Evolutionary conservation across 164 flowering plant species (phyloP).

Genomic region (Piper betle): DNA sequence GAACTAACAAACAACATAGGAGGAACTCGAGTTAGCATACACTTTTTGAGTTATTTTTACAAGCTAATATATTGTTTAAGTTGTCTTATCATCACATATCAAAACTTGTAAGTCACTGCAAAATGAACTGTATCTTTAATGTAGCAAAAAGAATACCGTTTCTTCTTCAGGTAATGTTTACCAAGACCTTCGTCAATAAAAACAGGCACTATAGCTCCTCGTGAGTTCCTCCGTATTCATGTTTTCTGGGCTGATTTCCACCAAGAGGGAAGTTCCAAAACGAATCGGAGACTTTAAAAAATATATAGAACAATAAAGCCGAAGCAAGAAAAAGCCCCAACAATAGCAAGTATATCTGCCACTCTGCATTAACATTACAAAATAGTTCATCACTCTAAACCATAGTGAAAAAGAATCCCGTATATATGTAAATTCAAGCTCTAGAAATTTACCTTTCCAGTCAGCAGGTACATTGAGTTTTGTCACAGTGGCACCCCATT

Average conservation of each 20-base stretch:
- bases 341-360: slow-evolving; percentile 80
- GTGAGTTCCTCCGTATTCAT: slow-evolving; percentile 22
- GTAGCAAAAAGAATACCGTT: not conserved
- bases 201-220: slow-evolving; percentile 17
- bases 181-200: not conserved
- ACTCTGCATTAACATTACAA: slow-evolving; percentile 36
- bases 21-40: too few species aligned
- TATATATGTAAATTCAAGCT: not conserved
- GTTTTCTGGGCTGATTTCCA: slow-evolving; percentile 32
- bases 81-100: too few species aligned
- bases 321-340: slow-evolving; percentile 72
- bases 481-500: slow-evolving; percentile 81
- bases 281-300: slow-evolving; percentile 72
- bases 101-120: too few species aligned
- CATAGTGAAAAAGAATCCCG: not conserved
- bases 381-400: not conserved
- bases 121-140: not conserved
- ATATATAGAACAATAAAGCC: slow-evolving; percentile 52
- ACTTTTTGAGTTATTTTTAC: too few species aligned
- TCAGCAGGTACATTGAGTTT: slow-evolving; percentile 70
- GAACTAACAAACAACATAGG: too few species aligned
- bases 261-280: slow-evolving; percentile 78
- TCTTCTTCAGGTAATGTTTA: not conserved
- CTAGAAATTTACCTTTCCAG: slow-evolving; percentile 70
- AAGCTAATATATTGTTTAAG: too few species aligned